Evolutionary conservation across 768 basidiomycete species (phyloP).

Genomic region (Boletus vermiculosoides): DNA sequence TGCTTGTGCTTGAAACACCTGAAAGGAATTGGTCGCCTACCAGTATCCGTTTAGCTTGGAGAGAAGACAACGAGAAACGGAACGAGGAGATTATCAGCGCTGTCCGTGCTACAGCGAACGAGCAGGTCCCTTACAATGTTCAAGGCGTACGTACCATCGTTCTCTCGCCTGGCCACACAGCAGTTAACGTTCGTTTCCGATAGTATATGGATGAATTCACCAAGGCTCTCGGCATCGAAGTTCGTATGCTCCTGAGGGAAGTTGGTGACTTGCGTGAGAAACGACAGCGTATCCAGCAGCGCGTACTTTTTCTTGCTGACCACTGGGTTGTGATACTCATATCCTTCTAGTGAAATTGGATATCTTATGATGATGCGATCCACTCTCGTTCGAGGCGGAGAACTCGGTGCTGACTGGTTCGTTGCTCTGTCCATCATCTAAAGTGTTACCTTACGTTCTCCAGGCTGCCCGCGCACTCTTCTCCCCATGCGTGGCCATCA

Average conservation of each 20-base stretch:
- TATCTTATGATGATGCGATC: slow-evolving; percentile 60
- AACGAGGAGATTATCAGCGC: slow-evolving; percentile 60
- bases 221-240: slow-evolving; percentile 70
- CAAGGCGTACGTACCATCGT: slow-evolving; percentile 54
- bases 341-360: slow-evolving; percentile 61
- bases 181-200: neutral
- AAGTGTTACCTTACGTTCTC: neutral
- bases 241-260: slow-evolving; percentile 73
- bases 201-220: slow-evolving; percentile 84
- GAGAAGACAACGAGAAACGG: slow-evolving; percentile 56
- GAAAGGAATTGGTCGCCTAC: neutral
- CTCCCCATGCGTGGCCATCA: slow-evolving; percentile 43
- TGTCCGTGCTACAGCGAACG: slow-evolving; percentile 66
- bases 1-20: neutral
- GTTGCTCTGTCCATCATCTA: neutral
- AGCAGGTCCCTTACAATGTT: slow-evolving; percentile 75
- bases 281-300: slow-evolving; percentile 69
- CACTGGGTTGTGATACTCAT: neutral
- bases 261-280: slow-evolving; percentile 78
- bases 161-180: neutral
- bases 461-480: slow-evolving; percentile 39
- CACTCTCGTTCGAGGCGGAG: slow-evolving; percentile 72
- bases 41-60: slow-evolving; percentile 47
- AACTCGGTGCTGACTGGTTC: slow-evolving; percentile 72
- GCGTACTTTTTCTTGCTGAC: slow-evolving; percentile 28